These are phyloP conservation scores for Hortiboletus flavorubellus DNA, from an alignment of 768 basidiomycete genomes.

Conservation along the genomic window DNA sequence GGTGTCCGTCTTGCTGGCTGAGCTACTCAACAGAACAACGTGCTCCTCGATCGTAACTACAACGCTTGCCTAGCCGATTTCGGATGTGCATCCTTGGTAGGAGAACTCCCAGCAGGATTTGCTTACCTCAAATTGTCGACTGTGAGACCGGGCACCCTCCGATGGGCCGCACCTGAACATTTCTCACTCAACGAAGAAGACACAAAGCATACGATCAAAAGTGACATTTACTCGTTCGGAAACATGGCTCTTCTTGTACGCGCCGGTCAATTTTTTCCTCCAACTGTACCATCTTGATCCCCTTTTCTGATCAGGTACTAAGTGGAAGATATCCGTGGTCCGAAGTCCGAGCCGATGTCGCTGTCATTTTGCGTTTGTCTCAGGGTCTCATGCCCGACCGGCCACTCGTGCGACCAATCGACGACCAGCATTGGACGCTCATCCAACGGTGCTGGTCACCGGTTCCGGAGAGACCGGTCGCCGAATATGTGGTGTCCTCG, in stretches of 20 bases:
- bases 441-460: conserved; percentile 6
- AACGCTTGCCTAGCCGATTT: conserved; percentile 7
- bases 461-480: neutral
- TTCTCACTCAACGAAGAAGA: neutral
- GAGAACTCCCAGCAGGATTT: conserved; percentile 1
- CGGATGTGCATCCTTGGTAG: conserved; percentile 8
- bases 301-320: neutral
- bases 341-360: neutral
- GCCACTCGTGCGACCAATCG: neutral
- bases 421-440: conserved; percentile 2
- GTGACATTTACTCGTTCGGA: conserved; percentile 12
- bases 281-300: neutral
- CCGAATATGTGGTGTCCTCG: neutral
- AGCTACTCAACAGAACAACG: conserved; percentile 1
- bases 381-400: neutral
- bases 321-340: neutral
- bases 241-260: conserved; percentile 3
- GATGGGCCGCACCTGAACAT: conserved; percentile 9
- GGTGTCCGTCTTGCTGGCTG: too few species aligned
- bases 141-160: conserved; percentile 1
- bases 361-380: neutral
- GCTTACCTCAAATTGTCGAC: neutral
- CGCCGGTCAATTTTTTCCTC: neutral
- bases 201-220: neutral
- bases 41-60: conserved; percentile 8